These are phyloP conservation scores for Desmodesmus armatus DNA, from an alignment of 139 green algal species.

Conservation along the genomic window DNA sequence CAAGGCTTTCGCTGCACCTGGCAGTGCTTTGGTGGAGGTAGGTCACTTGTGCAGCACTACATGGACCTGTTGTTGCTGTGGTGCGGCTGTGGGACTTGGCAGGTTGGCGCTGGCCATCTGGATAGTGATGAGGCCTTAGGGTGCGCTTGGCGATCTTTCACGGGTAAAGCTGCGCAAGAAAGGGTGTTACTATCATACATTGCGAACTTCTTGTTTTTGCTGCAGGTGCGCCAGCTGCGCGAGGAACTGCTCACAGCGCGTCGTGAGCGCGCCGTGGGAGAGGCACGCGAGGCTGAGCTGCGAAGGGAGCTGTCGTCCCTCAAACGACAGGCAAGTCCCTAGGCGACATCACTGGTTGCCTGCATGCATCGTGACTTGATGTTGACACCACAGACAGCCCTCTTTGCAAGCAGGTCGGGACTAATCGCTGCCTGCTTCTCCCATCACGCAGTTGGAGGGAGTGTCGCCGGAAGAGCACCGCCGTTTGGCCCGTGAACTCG, in stretches of 20 bases:
- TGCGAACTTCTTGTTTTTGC: slow-evolving; percentile 11
- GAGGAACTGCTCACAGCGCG: slow-evolving; percentile 65
- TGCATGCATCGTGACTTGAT: too few species aligned
- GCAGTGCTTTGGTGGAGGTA: slow-evolving; percentile 57
- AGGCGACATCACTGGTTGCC: not conserved
- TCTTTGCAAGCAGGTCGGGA: too few species aligned
- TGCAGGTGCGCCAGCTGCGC: slow-evolving; percentile 57
- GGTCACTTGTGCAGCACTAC: not conserved
- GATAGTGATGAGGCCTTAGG: too few species aligned
- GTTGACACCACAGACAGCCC: too few species aligned
- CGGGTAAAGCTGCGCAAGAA: too few species aligned
- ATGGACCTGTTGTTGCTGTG: too few species aligned
- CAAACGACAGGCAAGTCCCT: slow-evolving; percentile 40
- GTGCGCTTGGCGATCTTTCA: too few species aligned
- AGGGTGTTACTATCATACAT: too few species aligned
- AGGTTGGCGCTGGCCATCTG: too few species aligned
- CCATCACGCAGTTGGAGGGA: slow-evolving; percentile 68
- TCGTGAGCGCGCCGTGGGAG: slow-evolving; percentile 61
- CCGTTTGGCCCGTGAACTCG: slow-evolving; percentile 50
- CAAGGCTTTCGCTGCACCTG: slow-evolving; percentile 57
- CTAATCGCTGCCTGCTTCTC: too few species aligned
- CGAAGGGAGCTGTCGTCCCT: slow-evolving; percentile 52
- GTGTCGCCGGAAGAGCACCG: slow-evolving; percentile 61
- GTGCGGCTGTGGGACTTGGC: too few species aligned
- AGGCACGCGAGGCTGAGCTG: slow-evolving; percentile 67